Percentiles rank a stretch among this genome's conserved stretches.
Conservation (phyloP, 352 stramenopile species). For the Synura sp. region DNA sequence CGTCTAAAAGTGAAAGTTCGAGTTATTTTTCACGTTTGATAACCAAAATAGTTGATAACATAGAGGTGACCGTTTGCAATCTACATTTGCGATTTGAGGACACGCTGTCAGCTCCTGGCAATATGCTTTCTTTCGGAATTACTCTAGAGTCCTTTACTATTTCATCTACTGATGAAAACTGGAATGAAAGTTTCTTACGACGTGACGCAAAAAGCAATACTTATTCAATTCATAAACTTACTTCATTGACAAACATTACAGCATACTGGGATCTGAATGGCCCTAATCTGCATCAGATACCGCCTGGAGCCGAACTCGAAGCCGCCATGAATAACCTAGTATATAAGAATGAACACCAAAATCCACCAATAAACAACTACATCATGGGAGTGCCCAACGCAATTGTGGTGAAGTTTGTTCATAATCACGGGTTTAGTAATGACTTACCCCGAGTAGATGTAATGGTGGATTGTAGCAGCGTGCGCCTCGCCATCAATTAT, state of each 20-base stretch:
- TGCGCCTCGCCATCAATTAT: too few relatives aligned
- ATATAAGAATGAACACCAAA: background rate
- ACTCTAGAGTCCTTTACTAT: conserved; percentile 47
- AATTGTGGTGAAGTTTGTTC: too few relatives aligned
- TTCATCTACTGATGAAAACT: conserved; percentile 44
- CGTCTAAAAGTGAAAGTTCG: background rate
- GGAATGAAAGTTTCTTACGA: conserved; percentile 22
- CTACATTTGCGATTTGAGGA: conserved; percentile 55
- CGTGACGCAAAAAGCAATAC: conserved; percentile 13
- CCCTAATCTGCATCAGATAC: too few relatives aligned
- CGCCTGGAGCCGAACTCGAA: too few relatives aligned
- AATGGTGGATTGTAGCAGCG: too few relatives aligned
- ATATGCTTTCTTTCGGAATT: conserved; percentile 44
- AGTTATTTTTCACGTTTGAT: conserved; percentile 49
- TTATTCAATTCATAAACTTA: background rate
- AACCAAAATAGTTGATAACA: conserved; percentile 57
- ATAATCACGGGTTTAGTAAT: too few relatives aligned
- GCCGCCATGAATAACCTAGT: too few relatives aligned
- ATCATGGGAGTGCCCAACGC: too few relatives aligned
- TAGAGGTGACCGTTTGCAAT: conserved; percentile 54
- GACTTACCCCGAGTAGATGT: too few relatives aligned
- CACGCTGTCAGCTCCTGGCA: conserved; percentile 43
- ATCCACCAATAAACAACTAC: too few relatives aligned
- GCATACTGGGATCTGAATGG: background rate
- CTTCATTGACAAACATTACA: background rate